Evolutionary conservation across 257 asterid genomes (phyloP), one percentile per base, ranked within the genome.

Genomic region (Sherardia arvensis): DNA sequence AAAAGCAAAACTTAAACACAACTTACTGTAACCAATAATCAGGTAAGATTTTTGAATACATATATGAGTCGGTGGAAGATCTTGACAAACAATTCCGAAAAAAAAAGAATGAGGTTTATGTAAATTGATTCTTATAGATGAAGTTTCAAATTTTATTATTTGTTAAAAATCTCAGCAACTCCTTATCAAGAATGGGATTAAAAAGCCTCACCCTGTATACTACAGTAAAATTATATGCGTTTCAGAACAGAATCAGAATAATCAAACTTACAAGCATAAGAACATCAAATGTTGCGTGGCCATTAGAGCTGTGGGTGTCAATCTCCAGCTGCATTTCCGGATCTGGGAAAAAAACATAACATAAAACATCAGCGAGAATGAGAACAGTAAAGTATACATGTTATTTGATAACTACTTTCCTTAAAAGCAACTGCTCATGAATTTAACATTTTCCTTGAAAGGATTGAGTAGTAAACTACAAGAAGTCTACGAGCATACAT

Each of bases 311-410:
- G 74, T 83, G 79, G 59, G 87, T 56, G 74, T 90, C 88, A 40
- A 93, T 93, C 80, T 90, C 96, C 80, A 69, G 78, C 76, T 87
- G 97, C 99, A 90, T 90, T 33, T 85, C 95, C 14, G 80, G 85
- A 56, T 90, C 99, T 93, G 89, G 83, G 83, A 85, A 5, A 69
- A 73, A 67, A 15, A 28, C 78, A 68, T 61, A 76, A 53, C 66
- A 38, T 30, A 75, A 64, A 72, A 27, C 7, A 56, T 68, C 64
- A 70, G 28, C 56, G 32, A 61, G 45, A 53, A 32, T 43, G 0
- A 51, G 47, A 45, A 60, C 29, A 51, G 32, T 38, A 26, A 43
- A 34, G 17, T 48, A 47, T 64, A 26, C 22, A 51, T 3, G 7
- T 17, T 3, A 48, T 1, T 18, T 17, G 55, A 49, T 18, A 49